These are phyloP conservation scores for Hypoxylon perforatum DNA, from an alignment of 495 filamentous ascomycete species.

Conservation along the genomic window DNA sequence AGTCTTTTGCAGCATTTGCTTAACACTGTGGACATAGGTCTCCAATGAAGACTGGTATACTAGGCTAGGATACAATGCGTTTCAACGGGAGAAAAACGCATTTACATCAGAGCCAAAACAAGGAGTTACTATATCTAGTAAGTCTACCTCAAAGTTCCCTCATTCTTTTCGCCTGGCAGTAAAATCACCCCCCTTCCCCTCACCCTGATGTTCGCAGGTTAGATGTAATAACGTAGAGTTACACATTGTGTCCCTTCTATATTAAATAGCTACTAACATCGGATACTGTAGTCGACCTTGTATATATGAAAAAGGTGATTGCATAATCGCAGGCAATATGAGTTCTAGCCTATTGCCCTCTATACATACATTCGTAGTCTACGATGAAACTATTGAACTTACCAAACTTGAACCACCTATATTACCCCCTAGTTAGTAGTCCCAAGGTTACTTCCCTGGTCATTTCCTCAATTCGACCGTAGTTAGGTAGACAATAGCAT, in stretches of 20 bases:
- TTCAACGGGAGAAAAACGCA: constrained; percentile 19
- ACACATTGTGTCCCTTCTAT: not conserved
- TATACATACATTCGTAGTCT: too few relatives aligned
- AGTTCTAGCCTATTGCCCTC: too few relatives aligned
- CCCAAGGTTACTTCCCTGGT: too few relatives aligned
- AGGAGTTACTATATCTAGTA: constrained; percentile 20
- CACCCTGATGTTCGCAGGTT: not conserved
- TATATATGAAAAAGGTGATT: constrained; percentile 45
- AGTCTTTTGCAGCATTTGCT: not conserved
- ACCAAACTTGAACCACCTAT: too few relatives aligned
- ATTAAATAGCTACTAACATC: constrained; percentile 15
- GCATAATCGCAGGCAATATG: too few relatives aligned
- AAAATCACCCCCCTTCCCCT: constrained; percentile 14
- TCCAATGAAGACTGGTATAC: constrained; percentile 67
- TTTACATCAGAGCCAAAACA: constrained; percentile 19
- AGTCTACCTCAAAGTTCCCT: constrained; percentile 19
- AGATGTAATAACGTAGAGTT: constrained; percentile 13
- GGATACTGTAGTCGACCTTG: constrained; percentile 27
- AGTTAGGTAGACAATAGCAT: too few relatives aligned
- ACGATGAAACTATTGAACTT: too few relatives aligned
- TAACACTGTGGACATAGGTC: constrained; percentile 32
- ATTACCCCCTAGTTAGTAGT: too few relatives aligned
- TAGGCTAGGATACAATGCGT: constrained; percentile 60
- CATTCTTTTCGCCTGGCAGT: constrained; percentile 12
- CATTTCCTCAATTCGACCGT: too few relatives aligned